Conservation (phyloP, 306 rosid species). For the Boehmeria nivea region DNA sequence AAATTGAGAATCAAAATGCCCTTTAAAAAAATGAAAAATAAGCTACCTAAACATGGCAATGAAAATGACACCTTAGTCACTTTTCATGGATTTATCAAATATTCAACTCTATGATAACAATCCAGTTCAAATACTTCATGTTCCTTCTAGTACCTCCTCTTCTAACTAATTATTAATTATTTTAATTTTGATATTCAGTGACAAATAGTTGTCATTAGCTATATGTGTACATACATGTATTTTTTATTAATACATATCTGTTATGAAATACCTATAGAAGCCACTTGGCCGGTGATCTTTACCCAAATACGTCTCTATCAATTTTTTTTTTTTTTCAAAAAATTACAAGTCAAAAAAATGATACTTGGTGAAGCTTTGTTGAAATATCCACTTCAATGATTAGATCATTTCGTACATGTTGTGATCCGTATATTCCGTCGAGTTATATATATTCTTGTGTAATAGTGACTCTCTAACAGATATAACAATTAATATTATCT, state of each 20-base stretch:
- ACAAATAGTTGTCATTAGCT: background rate
- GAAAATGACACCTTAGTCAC: background rate
- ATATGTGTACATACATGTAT: background rate
- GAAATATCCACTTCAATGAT: background rate
- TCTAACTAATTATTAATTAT: background rate
- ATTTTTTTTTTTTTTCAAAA: too few relatives aligned
- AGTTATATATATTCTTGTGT: background rate
- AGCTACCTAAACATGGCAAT: background rate
- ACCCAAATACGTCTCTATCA: too few relatives aligned
- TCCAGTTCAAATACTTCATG: constrained; percentile 1
- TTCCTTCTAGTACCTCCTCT: background rate
- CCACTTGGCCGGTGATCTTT: too few relatives aligned
- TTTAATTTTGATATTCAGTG: background rate
- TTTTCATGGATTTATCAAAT: background rate
- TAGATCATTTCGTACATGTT: background rate
- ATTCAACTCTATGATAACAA: background rate
- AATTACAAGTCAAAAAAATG: background rate
- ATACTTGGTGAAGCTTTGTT: background rate
- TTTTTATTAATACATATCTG: too few relatives aligned
- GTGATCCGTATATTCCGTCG: background rate
- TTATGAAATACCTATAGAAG: too few relatives aligned
- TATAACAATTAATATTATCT: too few relatives aligned
- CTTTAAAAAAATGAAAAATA: background rate
- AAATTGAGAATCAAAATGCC: background rate
- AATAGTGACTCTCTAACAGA: too few relatives aligned